Conservation (phyloP, 129 eudicot species). For the Oenanthe sinensis region DNA sequence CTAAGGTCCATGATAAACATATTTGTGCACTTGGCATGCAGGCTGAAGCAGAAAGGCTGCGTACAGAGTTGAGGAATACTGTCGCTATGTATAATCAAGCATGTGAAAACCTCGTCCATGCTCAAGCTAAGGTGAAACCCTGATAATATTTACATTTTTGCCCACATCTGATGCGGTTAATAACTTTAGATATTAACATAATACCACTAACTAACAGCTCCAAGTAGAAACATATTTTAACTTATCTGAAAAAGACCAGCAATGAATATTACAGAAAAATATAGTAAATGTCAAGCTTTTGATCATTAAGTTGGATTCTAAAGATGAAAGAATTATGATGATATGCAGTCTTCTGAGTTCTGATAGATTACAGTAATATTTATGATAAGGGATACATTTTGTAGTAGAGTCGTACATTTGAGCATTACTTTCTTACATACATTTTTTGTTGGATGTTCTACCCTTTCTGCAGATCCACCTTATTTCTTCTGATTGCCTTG, state of each 20-base stretch:
- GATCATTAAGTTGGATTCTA: neutral
- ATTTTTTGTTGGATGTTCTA: neutral
- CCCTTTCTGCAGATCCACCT: constrained; percentile 42
- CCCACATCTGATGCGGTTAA: neutral
- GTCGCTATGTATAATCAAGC: constrained; percentile 62
- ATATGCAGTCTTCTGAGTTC: neutral
- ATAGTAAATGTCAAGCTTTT: neutral
- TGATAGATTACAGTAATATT: neutral
- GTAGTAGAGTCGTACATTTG: neutral
- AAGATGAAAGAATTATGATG: neutral
- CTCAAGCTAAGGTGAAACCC: constrained; percentile 59
- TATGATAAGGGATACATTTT: neutral
- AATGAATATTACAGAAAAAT: neutral
- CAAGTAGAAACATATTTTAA: neutral
- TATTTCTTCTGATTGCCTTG: constrained; percentile 56
- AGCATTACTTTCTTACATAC: neutral
- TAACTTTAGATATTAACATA: neutral
- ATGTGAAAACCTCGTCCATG: constrained; percentile 73
- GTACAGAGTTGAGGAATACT: constrained; percentile 55
- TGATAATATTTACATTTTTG: constrained; percentile 6
- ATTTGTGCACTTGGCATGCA: constrained; percentile 49
- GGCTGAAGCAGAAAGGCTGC: constrained; percentile 55
- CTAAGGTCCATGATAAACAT: constrained; percentile 18
- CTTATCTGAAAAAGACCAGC: neutral
- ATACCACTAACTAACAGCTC: neutral